phyloP scores from a whole-genome alignment of 768 basidiomycete species.

The Tylopilus plumbeoviolaceoides region DNA sequence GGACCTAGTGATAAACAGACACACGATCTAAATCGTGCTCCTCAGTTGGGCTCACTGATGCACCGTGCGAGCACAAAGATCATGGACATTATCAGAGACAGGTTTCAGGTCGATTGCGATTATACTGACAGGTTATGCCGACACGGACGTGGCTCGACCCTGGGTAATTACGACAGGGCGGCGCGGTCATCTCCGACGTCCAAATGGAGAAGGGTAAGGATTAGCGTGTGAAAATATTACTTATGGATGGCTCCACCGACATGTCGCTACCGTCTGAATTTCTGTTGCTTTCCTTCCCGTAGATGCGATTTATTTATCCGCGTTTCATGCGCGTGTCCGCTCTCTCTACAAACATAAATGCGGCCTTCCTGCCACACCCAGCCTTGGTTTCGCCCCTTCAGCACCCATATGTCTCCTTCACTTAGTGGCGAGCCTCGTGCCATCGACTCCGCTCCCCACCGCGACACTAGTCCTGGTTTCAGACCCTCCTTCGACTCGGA shows the following conservation, averaged over 20 bases:
- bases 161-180: too few relatives aligned
- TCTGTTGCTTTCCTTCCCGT: neutral
- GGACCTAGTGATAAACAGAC: too few relatives aligned
- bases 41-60: too few relatives aligned
- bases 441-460: neutral
- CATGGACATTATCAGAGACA: too few relatives aligned
- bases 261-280: neutral
- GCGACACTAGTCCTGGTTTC: neutral
- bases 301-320: neutral
- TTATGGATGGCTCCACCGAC: neutral
- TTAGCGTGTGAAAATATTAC: conserved; percentile 1
- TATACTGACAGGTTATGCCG: too few relatives aligned
- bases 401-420: neutral
- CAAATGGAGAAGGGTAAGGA: too few relatives aligned
- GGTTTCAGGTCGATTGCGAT: too few relatives aligned
- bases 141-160: too few relatives aligned
- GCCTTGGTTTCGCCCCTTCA: neutral
- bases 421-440: neutral
- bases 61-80: too few relatives aligned
- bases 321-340: conserved; percentile 1
- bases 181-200: too few relatives aligned
- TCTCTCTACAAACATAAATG: conserved; percentile 12
- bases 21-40: too few relatives aligned
- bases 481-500: conserved; percentile 12
- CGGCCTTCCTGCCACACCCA: neutral